A percentile compares a stretch with the other conserved stretches of the same genome.
Conservation (phyloP, 179 eudicot species). For the Actinidia arguta region DNA sequence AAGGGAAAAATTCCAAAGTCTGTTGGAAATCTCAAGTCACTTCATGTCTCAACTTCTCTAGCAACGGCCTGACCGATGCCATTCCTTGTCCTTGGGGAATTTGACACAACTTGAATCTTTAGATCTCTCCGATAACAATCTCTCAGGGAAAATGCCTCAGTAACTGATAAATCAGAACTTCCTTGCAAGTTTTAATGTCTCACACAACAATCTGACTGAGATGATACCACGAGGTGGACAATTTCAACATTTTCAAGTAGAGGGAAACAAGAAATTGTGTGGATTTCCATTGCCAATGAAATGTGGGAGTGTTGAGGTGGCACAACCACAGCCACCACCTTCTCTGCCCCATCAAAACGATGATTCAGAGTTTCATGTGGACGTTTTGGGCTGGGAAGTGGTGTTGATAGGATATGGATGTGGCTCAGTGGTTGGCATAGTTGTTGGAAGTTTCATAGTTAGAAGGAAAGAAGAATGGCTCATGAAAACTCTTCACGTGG, state of each 20-base stretch:
- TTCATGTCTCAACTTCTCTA: not conserved
- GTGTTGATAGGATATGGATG: too few relatives aligned
- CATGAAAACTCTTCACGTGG: too few relatives aligned
- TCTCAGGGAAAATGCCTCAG: conserved; percentile 14
- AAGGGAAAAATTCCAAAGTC: conserved; percentile 14
- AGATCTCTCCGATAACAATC: conserved; percentile 18
- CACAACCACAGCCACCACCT: too few relatives aligned
- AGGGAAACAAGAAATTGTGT: conserved; percentile 28
- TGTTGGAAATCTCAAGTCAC: conserved; percentile 14
- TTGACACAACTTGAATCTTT: conserved; percentile 13
- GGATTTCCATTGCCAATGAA: conserved; percentile 22
- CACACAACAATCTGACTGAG: conserved; percentile 18
- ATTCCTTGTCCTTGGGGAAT: not conserved
- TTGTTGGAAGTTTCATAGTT: too few relatives aligned
- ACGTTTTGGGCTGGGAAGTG: too few relatives aligned
- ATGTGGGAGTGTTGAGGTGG: not conserved
- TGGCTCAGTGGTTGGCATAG: too few relatives aligned
- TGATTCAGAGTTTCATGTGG: too few relatives aligned
- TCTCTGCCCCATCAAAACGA: too few relatives aligned
- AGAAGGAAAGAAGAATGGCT: too few relatives aligned
- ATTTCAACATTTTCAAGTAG: conserved; percentile 24
- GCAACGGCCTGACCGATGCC: not conserved
- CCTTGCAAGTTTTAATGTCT: conserved; percentile 10
- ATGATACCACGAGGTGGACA: conserved; percentile 24
- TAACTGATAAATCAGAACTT: not conserved